Conservation (phyloP, 371 early-diverging fungal species). For the Dichotomocladium elegans region DNA sequence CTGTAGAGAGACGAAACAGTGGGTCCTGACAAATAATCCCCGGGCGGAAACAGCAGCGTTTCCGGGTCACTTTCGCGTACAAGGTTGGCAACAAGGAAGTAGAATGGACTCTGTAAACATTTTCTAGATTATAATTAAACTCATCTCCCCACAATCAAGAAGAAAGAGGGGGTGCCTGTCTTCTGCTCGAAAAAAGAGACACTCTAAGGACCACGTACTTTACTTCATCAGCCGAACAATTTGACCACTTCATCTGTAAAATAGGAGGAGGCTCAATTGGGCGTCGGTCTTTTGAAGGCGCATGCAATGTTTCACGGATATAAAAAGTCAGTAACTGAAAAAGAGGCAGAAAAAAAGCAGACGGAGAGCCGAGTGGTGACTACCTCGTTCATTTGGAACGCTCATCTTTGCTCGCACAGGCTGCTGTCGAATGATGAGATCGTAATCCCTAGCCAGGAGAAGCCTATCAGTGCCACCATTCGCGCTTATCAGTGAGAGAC, state of each 20-base stretch:
- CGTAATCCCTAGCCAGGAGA: conserved; percentile 12
- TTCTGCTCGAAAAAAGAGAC: conserved; percentile 2
- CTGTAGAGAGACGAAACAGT: conserved; percentile 44
- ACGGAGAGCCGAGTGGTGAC: background rate
- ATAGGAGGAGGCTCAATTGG: conserved; percentile 50
- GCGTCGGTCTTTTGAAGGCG: conserved; percentile 25
- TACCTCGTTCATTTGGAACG: conserved; percentile 38
- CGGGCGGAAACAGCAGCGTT: conserved; percentile 12
- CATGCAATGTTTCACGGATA: background rate
- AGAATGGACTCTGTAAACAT: conserved; percentile 48
- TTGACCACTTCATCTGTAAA: conserved; percentile 32
- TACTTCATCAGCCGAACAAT: conserved; percentile 26
- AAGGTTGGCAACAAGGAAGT: conserved; percentile 39
- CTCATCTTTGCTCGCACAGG: conserved; percentile 32
- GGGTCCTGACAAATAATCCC: conserved; percentile 37
- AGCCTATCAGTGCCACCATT: background rate
- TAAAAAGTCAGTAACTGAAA: background rate
- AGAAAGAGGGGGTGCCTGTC: too few relatives aligned
- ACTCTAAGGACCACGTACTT: conserved; percentile 20
- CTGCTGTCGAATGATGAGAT: conserved; percentile 26
- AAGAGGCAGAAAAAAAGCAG: background rate
- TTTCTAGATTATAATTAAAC: conserved; percentile 21
- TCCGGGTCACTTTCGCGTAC: conserved; percentile 16
- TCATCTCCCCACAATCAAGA: too few relatives aligned
- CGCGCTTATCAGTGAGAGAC: background rate